Percentiles rank a stretch among this genome's conserved stretches.
phyloP scores from a whole-genome alignment of 257 asterid species.

The Petunia axillaris region DNA sequence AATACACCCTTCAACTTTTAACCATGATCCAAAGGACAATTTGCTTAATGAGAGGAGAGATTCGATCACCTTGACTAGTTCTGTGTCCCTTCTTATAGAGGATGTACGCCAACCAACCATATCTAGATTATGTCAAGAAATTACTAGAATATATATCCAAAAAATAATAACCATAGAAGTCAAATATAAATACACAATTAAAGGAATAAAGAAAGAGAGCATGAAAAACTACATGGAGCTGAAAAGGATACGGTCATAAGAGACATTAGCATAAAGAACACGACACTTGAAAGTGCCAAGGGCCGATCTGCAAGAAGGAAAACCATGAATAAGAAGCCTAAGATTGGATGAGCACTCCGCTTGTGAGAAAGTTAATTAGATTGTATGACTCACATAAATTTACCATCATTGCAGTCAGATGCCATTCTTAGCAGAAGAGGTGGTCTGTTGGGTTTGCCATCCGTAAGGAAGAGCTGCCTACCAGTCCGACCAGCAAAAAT shows the following conservation, averaged over 20 bases:
- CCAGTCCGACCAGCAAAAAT: conserved; percentile 45
- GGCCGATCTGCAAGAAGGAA: conserved; percentile 69
- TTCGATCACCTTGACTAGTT: conserved; percentile 67
- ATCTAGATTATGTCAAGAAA: conserved; percentile 60
- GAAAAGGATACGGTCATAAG: conserved; percentile 73
- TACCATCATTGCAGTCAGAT: conserved; percentile 76
- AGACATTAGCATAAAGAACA: conserved; percentile 84
- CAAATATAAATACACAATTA: conserved; percentile 10
- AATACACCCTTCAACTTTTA: too few species aligned
- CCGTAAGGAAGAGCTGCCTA: conserved; percentile 50
- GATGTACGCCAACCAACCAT: conserved; percentile 99
- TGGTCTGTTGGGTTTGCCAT: conserved; percentile 66
- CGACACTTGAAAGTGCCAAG: conserved; percentile 81
- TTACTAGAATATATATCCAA: background rate
- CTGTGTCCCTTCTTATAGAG: conserved; percentile 81
- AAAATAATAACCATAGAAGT: conserved; percentile 29
- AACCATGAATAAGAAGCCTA: conserved; percentile 27
- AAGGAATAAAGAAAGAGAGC: background rate
- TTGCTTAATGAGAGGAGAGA: background rate
- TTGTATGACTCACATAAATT: conserved; percentile 63
- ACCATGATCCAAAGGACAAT: too few species aligned
- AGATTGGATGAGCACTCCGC: conserved; percentile 19
- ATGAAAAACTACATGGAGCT: background rate
- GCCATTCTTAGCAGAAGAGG: conserved; percentile 86
- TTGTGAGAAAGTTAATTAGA: conserved; percentile 2